Base-by-base conservation (phyloP, 2,329 filamentous ascomycete genomes). In the Epichloe glyceriae region DNA sequence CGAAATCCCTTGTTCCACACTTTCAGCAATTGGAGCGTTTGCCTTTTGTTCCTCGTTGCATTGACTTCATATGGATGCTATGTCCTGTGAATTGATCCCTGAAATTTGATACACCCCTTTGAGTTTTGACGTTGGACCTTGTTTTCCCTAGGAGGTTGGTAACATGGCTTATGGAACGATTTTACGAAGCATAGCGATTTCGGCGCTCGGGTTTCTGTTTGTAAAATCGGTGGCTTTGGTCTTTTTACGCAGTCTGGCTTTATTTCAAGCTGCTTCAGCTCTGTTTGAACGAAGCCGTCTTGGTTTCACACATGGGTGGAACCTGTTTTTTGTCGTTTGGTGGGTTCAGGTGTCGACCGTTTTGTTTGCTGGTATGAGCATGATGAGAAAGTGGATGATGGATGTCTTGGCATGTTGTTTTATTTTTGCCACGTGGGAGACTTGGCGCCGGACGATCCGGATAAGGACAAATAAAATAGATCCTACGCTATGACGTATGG, bases 171-270 rank as follows among this genome's bases (percentile, higher is more conserved):
- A 47, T 35, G 50, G 52, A 53, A 46, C 54, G 57, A 57, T 61
- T 58, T 60, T 56, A 61, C 45, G 62, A 62, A 65, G 67, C 67
- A 70, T 70, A 70, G 68, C 67, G 67, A 66, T 59, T 54, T 56
- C 51, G 67, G 67, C 63, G 67, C 70, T 65, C 52, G 52, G 57
- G 47, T 33, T 48, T 46, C 30, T 37, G 33, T 19, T 12, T 46
- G 11, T n/a, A 19, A 34, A 39, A 39, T 12, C 7, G 49, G 46
- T 37, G 52, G 46, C 49, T 46, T 41, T 47, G 17, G 26, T 46
- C 39, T n/a, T 17, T 45, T 33, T 26, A n/a, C 19, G 2, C 50
- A 15, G 12, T 43, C 22, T 34, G 26, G 20, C 43, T 41, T 14
- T 44, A 15, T 17, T 12, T n/a, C 22, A 6, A 22, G 40, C 4